Percentiles rank a stretch among this genome's conserved stretches.
Conservation (phyloP, 345 rosid species). For the Capsella bursapastoris region DNA sequence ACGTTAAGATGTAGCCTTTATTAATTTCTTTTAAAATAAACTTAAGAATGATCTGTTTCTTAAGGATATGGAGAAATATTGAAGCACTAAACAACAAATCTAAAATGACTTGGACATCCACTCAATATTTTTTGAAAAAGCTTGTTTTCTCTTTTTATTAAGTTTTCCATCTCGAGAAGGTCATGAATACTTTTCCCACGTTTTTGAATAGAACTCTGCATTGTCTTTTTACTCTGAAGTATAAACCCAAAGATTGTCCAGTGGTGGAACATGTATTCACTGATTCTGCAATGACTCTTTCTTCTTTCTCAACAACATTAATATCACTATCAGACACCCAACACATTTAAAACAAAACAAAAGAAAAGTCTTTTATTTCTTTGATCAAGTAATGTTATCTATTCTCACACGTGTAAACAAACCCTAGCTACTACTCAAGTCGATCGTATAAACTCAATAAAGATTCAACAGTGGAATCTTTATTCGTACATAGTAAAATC, state of each 20-base stretch:
- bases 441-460: not conserved
- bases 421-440: not conserved
- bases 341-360: not conserved
- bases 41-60: not conserved
- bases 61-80: not conserved
- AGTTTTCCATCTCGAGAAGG: not conserved
- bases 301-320: not conserved
- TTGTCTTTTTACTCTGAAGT: not conserved
- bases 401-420: slow-evolving; percentile 5
- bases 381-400: not conserved
- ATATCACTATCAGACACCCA: not conserved
- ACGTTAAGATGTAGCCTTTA: no score
- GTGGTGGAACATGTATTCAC: slow-evolving; percentile 9
- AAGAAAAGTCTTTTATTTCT: not conserved
- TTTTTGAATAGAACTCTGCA: not conserved
- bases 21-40: no score
- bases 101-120: slow-evolving; percentile 15
- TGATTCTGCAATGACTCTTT: not conserved
- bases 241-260: slow-evolving; percentile 3
- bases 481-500: no score
- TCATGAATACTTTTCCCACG: not conserved
- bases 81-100: slow-evolving; percentile 6
- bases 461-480: not conserved
- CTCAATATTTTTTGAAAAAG: not conserved
- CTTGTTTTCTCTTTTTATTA: not conserved